phyloP scores from a whole-genome alignment of 2,329 filamentous ascomycete genomes.

The Colletotrichum higginsianum region DNA sequence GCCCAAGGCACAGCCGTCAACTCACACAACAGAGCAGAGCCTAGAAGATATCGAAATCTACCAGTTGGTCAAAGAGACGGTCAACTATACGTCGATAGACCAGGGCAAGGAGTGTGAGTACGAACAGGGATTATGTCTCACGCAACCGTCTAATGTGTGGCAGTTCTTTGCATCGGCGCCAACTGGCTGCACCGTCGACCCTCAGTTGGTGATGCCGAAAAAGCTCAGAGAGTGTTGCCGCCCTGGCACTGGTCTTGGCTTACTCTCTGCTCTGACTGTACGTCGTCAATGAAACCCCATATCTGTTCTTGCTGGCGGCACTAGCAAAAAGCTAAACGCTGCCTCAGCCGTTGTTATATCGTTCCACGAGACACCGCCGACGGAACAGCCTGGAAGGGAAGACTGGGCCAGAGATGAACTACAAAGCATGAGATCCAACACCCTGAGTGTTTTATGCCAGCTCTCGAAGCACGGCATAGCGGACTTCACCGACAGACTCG shows the following conservation, averaged over 20 bases:
- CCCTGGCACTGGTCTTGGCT: conserved; percentile 78
- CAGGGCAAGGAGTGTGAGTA: conserved; percentile 74
- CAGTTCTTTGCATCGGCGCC: conserved; percentile 79
- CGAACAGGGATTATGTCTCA: not conserved
- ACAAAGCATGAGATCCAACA: conserved; percentile 56
- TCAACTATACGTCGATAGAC: conserved; percentile 83
- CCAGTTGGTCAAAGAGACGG: conserved; percentile 77
- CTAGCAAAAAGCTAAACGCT: conserved; percentile 39
- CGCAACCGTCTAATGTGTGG: conserved; percentile 42
- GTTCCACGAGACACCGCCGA: conserved; percentile 72
- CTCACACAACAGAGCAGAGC: conserved; percentile 31
- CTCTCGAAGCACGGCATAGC: conserved; percentile 56
- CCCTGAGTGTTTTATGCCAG: conserved; percentile 55
- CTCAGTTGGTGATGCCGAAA: conserved; percentile 48
- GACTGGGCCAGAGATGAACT: conserved; percentile 50
- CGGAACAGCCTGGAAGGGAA: conserved; percentile 46
- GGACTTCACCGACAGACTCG: conserved; percentile 55
- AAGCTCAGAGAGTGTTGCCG: conserved; percentile 49
- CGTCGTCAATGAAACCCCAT: conserved; percentile 34
- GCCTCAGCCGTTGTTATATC: conserved; percentile 75
- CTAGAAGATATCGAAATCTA: conserved; percentile 54
- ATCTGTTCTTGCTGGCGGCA: conserved; percentile 11
- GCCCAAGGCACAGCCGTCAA: conserved; percentile 29
- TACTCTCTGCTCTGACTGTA: conserved; percentile 75
- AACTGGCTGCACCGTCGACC: conserved; percentile 71